Evolutionary conservation across 257 asterid genomes (phyloP), one percentile per base, ranked within the genome.

Genomic region (Penstemon newberryi): DNA sequence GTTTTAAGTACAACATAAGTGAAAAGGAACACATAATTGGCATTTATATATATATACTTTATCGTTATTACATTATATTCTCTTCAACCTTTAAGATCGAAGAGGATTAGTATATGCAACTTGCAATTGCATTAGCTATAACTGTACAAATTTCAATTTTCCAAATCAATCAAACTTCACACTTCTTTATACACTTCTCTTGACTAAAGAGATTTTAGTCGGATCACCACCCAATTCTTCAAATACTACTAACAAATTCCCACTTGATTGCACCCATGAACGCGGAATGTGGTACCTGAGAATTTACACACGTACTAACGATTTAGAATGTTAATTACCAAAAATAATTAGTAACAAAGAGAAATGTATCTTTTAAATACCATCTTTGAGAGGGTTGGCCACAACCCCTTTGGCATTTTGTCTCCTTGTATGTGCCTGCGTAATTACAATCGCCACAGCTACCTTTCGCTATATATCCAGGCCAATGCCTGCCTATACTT

Each of bases 361-460:
- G 11, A 19, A 7, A 43, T 38, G 3, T 8, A 3, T 46, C 33
- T 60, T 68, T 82, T 25, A 25, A 25, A 25, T 80, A 91, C 98
- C 97, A 94, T 94, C 90, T 89, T 62, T 94, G 97, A 66, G 99
- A 87, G 42, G 99, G 99, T 40, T 87, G 77, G 43, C 92, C 93
- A 19, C 99, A 93, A n/a, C 76, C 72, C 18, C 69, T 71, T 65
- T 76, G 91, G 66, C 99, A 93, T 79, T 93, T 91, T 68, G 68
- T 84, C 89, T 87, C 96, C 6, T 56, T 78, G 79, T 52, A 91
- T 3, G 74, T 73, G 76, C 96, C 99, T 1, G 91, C 95, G 55
- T 94, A 94, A 6, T 64, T 83, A 65, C 99, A 94, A 3, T 65
- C 39, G 18, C 84, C 84, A 2, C 99, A 94, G 75, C 67, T 86